Conservation (phyloP, 1,284 basidiomycete genomes). For the Sporisorium iseilematis-ciliati region DNA sequence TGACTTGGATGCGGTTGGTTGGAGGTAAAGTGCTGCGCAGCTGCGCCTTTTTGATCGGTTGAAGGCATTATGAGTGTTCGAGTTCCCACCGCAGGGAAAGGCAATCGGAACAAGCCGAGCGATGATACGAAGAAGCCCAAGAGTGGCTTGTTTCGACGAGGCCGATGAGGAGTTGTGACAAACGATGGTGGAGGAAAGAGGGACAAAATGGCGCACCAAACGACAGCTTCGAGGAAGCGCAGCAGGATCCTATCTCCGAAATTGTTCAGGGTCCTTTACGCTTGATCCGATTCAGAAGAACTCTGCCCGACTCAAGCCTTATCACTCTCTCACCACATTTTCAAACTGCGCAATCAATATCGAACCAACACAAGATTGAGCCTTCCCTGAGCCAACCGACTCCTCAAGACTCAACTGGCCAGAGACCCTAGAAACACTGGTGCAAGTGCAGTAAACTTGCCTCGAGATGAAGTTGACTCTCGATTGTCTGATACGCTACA, state of each 20-base stretch:
- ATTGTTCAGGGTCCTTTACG: slow-evolving; percentile 15
- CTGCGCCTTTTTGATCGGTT: neutral
- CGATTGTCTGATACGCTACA: too few species aligned
- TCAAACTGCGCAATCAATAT: too few species aligned
- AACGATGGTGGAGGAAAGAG: slow-evolving; percentile 5
- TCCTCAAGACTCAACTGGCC: neutral
- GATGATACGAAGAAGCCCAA: neutral
- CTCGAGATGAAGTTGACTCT: slow-evolving; percentile 2
- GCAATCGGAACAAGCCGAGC: slow-evolving; percentile 7
- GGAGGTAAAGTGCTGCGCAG: slow-evolving; percentile 4
- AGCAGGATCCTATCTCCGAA: slow-evolving; percentile 30
- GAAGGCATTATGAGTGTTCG: slow-evolving; percentile 2
- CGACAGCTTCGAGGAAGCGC: slow-evolving; percentile 14
- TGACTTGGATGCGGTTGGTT: neutral
- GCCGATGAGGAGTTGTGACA: slow-evolving; percentile 5
- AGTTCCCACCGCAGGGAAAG: neutral
- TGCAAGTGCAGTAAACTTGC: neutral
- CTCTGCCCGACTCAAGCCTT: neutral
- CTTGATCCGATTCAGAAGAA: slow-evolving; percentile 16
- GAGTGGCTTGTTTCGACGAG: neutral
- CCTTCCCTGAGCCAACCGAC: neutral
- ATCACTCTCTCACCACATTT: too few species aligned
- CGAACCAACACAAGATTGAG: too few species aligned
- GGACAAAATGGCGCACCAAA: neutral
- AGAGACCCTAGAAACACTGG: neutral